Conservation (phyloP, 2,329 filamentous ascomycete genomes). For the Camptophora hylomeconis region DNA sequence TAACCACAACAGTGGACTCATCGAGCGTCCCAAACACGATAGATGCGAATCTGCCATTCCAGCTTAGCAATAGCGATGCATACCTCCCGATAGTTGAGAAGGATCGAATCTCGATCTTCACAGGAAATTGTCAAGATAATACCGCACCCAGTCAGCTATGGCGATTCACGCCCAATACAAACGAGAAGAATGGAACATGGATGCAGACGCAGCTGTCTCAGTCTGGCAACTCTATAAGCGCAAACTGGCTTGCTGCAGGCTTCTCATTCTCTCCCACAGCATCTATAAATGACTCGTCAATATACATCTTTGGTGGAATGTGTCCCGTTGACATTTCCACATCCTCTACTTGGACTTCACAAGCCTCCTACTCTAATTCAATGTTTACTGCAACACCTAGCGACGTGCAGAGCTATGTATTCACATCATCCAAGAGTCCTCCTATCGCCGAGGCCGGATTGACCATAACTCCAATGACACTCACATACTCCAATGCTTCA, state of each 20-base stretch:
- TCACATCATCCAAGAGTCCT: slow-evolving; percentile 43
- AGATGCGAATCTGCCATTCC: slow-evolving; percentile 46
- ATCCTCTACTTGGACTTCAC: slow-evolving; percentile 46
- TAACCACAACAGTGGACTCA: slow-evolving; percentile 16
- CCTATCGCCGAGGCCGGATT: slow-evolving; percentile 79
- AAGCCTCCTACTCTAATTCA: slow-evolving; percentile 64
- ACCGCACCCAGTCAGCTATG: slow-evolving; percentile 47
- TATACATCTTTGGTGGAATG: slow-evolving; percentile 84
- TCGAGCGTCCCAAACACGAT: slow-evolving; percentile 35
- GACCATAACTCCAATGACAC: slow-evolving; percentile 59
- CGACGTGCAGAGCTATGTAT: slow-evolving; percentile 17
- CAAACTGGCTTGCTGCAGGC: slow-evolving; percentile 46
- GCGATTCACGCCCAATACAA: slow-evolving; percentile 44
- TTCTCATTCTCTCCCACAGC: slow-evolving; percentile 56
- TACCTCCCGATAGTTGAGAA: slow-evolving; percentile 52
- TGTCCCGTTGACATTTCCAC: slow-evolving; percentile 42
- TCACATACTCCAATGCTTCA: slow-evolving; percentile 56
- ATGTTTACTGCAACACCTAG: slow-evolving; percentile 56
- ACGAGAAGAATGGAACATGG: slow-evolving; percentile 42
- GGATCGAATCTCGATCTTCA: slow-evolving; percentile 60
- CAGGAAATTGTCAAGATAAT: slow-evolving; percentile 54
- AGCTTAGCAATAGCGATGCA: slow-evolving; percentile 30
- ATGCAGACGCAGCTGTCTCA: slow-evolving; percentile 26
- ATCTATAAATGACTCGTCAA: slow-evolving; percentile 36
- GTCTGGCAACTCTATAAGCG: slow-evolving; percentile 26